Conservation (phyloP, 2,329 filamentous ascomycete species). For the Niveomyces coronatus region DNA sequence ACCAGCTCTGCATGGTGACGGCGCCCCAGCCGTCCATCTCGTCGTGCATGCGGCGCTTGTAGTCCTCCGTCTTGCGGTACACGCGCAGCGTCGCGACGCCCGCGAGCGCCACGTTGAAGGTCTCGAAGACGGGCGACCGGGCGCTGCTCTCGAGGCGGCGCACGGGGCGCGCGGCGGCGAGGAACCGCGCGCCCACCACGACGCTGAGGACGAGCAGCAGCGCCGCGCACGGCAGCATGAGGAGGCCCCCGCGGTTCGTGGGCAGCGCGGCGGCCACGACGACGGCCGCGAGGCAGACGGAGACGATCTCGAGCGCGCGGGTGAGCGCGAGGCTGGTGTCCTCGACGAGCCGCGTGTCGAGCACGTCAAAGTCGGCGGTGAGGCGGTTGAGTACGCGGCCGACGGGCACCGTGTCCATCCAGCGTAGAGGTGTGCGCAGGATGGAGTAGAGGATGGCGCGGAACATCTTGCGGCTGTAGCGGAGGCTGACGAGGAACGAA, state of each 20-base stretch:
- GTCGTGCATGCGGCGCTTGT: constrained; percentile 57
- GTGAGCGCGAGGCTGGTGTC: constrained; percentile 51
- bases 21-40: constrained; percentile 60
- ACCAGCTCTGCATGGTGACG: constrained; percentile 56
- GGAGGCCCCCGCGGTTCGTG: too few species aligned
- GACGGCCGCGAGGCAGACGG: constrained; percentile 55
- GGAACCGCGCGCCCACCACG: constrained; percentile 48
- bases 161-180: constrained; percentile 59
- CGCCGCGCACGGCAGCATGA: constrained; percentile 52
- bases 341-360: constrained; percentile 57
- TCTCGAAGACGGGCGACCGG: constrained; percentile 71
- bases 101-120: constrained; percentile 61
- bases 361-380: constrained; percentile 63
- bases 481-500: constrained; percentile 54
- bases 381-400: constrained; percentile 71
- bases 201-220: constrained; percentile 47
- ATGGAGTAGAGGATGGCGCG: constrained; percentile 55
- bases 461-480: constrained; percentile 57
- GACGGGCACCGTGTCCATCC: constrained; percentile 70
- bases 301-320: constrained; percentile 49
- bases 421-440: constrained; percentile 62
- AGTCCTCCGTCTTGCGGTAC: constrained; percentile 57
- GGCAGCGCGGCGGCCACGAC: constrained; percentile 60
- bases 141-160: constrained; percentile 68
- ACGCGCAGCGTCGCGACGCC: constrained; percentile 71